Base-by-base conservation (phyloP, 2,329 filamentous ascomycete species). In the Ascosphaera aggregata region DNA sequence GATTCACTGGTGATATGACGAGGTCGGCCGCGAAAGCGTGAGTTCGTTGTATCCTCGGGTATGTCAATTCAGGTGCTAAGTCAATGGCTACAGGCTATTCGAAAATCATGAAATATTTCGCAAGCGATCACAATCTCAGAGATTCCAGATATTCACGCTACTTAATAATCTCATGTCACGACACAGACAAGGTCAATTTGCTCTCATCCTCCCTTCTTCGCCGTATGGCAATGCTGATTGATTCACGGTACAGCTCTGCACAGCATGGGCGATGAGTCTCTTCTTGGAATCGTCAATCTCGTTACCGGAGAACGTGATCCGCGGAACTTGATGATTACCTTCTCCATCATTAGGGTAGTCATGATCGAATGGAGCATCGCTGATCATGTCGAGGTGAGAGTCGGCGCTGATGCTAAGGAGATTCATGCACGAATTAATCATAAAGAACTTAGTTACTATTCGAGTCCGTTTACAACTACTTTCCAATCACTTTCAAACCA, bases 391-490 rank as follows among this genome's bases (percentile, higher is more conserved):
- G 69, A 76, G 57, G 66, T 69, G 55, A 34, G 44, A 39, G 44
- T 24, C 18, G 17, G 11, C 24, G 16, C 24, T 18, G 7, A 8
- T 9, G 27, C 4, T 5, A 9, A 17, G 1, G 32, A 3, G 17
- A 35, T 17, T 36, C 17, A 17, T 34, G 18, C 11, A 5, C 34
- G 37, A n/a, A 41, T 16, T 18, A 22, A 31, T 13, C 9, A 17
- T 13, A 36, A 17, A 9, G 18, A 19, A 11, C 18, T 24, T 42
- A 60, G 61, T 49, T 55, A 20, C 59, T 77, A 35, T 78, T 78
- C 49, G 74, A 79, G 45, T 65, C 72, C 2, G 72, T 75, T 15
- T 79, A 76, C 54, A 76, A 76, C 47, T 79, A 79, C 52, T 79
- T 78, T 49, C 73, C 73, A 0, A 77, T 79, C 46, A 77, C 73